Evolutionary conservation across 208 protist genomes (phyloP).

Genomic region (Crithidia acanthocephali): DNA sequence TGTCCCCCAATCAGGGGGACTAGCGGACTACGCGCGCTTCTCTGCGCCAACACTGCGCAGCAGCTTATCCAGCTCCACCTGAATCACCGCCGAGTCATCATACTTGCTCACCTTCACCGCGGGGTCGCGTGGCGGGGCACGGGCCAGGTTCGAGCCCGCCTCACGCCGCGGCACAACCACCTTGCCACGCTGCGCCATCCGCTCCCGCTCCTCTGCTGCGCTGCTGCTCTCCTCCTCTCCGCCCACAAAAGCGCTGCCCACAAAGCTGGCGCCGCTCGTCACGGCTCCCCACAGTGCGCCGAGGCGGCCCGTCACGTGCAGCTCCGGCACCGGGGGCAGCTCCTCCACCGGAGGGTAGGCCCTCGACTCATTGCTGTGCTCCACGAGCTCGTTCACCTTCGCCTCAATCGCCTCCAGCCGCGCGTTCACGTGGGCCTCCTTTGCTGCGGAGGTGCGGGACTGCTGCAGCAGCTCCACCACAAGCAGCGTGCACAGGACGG

Average conservation of each 20-base stretch:
- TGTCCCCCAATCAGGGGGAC: background rate
- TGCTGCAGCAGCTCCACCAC: conserved; percentile 70
- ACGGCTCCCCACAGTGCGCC: conserved; percentile 37
- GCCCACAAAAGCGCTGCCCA: conserved; percentile 10
- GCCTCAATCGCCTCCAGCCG: conserved; percentile 73
- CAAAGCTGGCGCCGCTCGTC: conserved; percentile 18
- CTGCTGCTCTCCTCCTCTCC: background rate
- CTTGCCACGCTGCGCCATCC: conserved; percentile 24
- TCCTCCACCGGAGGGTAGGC: conserved; percentile 32
- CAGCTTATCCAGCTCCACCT: conserved; percentile 41
- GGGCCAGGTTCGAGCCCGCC: conserved; percentile 24
- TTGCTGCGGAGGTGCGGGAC: conserved; percentile 47
- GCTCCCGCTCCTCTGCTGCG: conserved; percentile 17
- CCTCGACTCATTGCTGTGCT: conserved; percentile 28
- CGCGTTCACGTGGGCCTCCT: conserved; percentile 60
- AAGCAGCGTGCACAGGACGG: conserved; percentile 63
- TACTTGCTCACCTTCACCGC: conserved; percentile 49
- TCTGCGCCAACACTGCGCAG: conserved; percentile 14
- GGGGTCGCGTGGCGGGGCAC: conserved; percentile 32
- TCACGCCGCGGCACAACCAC: conserved; percentile 21
- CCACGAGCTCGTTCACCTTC: conserved; percentile 80
- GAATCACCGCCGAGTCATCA: conserved; percentile 39
- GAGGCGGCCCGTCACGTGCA: conserved; percentile 40
- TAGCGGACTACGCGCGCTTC: conserved; percentile 11
- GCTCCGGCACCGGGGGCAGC: conserved; percentile 44